Conservation (phyloP, 495 filamentous ascomycete species). For the Poronia punctata region DNA sequence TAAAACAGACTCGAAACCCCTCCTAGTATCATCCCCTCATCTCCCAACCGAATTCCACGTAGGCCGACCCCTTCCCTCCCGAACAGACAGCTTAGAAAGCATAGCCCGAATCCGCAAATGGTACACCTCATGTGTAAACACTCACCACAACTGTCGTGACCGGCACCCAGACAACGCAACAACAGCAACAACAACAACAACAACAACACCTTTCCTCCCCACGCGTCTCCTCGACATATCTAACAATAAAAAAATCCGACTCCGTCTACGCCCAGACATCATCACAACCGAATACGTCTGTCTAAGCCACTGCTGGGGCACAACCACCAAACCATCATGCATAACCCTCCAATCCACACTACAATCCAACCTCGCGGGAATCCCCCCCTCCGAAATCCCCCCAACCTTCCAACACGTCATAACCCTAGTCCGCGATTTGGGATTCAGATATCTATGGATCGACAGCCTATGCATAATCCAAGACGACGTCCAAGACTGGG, state of each 20-base stretch:
- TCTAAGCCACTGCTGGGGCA: slow-evolving; percentile 10
- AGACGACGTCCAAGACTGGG: slow-evolving; percentile 18
- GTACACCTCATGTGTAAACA: neutral
- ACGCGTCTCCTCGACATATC: neutral
- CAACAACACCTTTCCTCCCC: too few species aligned
- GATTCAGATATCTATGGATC: slow-evolving; percentile 28
- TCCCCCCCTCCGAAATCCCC: slow-evolving; percentile 7
- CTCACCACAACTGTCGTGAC: neutral
- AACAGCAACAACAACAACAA: too few species aligned
- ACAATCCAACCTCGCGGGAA: slow-evolving; percentile 3
- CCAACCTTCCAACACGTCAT: slow-evolving; percentile 28
- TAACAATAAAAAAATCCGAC: too few species aligned
- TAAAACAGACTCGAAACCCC: neutral
- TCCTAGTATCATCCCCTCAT: neutral
- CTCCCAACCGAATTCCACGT: slow-evolving; percentile 1
- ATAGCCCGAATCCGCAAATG: neutral
- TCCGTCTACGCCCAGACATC: too few species aligned
- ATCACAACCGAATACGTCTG: slow-evolving; percentile 8
- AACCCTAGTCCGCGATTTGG: slow-evolving; percentile 13
- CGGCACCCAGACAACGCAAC: too few species aligned
- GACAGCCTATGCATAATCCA: slow-evolving; percentile 29
- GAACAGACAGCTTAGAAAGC: neutral
- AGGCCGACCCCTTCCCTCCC: neutral
- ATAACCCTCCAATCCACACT: slow-evolving; percentile 10
- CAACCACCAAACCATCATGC: slow-evolving; percentile 3